Evolutionary conservation across 495 filamentous ascomycete species (phyloP).

Genomic region (Usnea hakonensis): DNA sequence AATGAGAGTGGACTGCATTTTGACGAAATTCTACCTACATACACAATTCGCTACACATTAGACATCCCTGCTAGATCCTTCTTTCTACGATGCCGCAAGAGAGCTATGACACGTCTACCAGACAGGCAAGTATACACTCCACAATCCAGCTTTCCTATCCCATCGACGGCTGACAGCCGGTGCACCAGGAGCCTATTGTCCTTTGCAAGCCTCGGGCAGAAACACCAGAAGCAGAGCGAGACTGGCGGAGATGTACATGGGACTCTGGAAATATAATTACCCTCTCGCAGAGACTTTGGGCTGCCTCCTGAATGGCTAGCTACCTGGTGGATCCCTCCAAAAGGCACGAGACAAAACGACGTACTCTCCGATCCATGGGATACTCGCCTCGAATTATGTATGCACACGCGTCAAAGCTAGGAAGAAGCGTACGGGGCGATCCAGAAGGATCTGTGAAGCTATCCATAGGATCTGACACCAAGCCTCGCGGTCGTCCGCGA

Average conservation of each 20-base stretch:
- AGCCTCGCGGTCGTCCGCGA: constrained; percentile 17
- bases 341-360: neutral
- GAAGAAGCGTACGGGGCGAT: neutral
- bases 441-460: neutral
- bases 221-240: neutral
- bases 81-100: too few species aligned
- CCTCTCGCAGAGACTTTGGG: neutral
- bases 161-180: neutral
- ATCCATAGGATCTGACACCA: neutral
- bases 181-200: neutral
- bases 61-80: too few species aligned
- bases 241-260: neutral
- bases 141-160: neutral
- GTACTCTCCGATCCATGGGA: neutral
- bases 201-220: neutral
- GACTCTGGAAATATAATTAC: neutral
- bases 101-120: too few species aligned
- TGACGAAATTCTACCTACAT: too few species aligned
- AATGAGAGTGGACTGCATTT: too few species aligned
- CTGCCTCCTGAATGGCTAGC: neutral
- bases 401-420: neutral
- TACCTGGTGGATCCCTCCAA: neutral
- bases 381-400: neutral
- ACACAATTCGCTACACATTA: too few species aligned
- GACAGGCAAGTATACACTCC: neutral